phyloP scores from a whole-genome alignment of 2,329 filamentous ascomycete species.

The Fusarium citri region DNA sequence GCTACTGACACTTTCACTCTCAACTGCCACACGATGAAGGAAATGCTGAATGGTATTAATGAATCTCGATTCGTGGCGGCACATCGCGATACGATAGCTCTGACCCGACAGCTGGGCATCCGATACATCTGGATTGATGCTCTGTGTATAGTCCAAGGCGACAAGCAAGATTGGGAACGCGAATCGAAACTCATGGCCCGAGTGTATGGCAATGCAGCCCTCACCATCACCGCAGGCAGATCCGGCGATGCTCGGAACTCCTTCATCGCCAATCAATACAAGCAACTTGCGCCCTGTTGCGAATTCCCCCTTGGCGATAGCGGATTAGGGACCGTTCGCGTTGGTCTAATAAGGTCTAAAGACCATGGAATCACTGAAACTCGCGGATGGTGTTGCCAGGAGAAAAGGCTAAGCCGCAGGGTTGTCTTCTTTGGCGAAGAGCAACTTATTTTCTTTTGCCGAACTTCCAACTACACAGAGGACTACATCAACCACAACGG shows the following conservation, averaged over 20 bases:
- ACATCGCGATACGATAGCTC: background rate
- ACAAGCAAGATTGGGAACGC: constrained; percentile 1
- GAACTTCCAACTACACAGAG: background rate
- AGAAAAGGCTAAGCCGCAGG: constrained; percentile 5
- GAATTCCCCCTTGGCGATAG: background rate
- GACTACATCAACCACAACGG: background rate
- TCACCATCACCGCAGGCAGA: constrained; percentile 16
- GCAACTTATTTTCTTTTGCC: constrained; percentile 12
- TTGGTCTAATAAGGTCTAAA: background rate
- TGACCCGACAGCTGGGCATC: background rate
- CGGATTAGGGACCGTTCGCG: background rate
- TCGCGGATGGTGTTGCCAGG: constrained; percentile 28
- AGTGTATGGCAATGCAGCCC: background rate
- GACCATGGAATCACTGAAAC: constrained; percentile 1
- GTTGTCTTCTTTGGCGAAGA: constrained; percentile 9
- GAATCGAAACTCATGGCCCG: background rate
- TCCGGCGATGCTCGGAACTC: constrained; percentile 18
- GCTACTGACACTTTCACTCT: constrained; percentile 16
- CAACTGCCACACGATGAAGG: background rate
- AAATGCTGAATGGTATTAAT: background rate
- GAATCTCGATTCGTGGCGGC: constrained; percentile 1
- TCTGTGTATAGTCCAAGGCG: background rate
- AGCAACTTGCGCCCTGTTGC: background rate
- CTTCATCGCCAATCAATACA: background rate
- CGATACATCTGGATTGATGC: constrained; percentile 12